Evolutionary conservation across 2,329 filamentous ascomycete genomes (phyloP), one percentile per base, ranked within the genome.

Genomic region (Phoma sp.): DNA sequence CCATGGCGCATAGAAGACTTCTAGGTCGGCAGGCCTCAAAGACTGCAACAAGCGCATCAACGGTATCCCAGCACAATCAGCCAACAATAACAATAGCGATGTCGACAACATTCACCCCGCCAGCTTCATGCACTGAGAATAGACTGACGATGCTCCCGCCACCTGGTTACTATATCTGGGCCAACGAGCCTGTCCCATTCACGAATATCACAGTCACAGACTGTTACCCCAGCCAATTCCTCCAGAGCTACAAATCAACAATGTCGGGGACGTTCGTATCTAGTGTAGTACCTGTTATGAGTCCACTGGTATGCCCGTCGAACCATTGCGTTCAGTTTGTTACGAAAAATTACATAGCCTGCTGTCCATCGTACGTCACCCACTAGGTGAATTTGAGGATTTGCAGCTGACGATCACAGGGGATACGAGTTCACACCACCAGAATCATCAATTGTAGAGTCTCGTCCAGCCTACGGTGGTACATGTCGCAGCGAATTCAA

Each of bases 151-250:
- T 62, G 53, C 46, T 68, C 15, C 62, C 65, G 3, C 59, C 65
- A 1, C 65, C 65, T 2, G 56, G 51, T 14, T 69, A 59, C 32
- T 36, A 52, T 17, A 66, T 71, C 20, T 71, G 65, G 64, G 52
- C 56, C 4, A 69, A 69, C 33, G 63, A 68, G 29, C 68, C 66
- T 7, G 58, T 67, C 1, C 68, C 68, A 1, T 63, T 60, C 4
- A 46, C 37, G 6, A 57, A 59, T 28, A 47, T 46, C 1, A 68
- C 64, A 1, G 29, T 61, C 14, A 62, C 59, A 12, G 62, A 54
- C 15, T 71, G 68, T 45, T 69, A 66, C 42, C 67, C 68, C 3
- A 37, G 51, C 10, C 57, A 69, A 20, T 70, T 65, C 42, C 47
- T 71, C 1, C 30, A 49, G 9, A 54, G 53, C 7, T 71, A 71